phyloP scores from a whole-genome alignment of 148 eudicot genomes.

The Rhododendron ovatum region DNA sequence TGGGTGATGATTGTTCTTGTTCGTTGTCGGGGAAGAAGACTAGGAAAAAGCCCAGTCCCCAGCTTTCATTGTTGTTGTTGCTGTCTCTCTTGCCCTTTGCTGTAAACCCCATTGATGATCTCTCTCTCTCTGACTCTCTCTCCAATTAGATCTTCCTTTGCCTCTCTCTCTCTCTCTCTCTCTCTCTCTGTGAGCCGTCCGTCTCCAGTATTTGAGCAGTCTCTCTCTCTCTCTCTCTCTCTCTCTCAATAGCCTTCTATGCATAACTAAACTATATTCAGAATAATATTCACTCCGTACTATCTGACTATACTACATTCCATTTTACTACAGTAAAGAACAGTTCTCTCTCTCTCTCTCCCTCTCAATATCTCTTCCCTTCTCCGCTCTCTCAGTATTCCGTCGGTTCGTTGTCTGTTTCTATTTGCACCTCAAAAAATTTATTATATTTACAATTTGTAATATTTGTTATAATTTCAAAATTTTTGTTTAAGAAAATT shows the following conservation, averaged over 20 bases:
- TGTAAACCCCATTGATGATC: constrained; percentile 4
- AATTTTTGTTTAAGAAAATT: too few relatives aligned
- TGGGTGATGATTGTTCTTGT: neutral
- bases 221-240: neutral
- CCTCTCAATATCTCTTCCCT: too few relatives aligned
- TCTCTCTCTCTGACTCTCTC: neutral
- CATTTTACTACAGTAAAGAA: too few relatives aligned
- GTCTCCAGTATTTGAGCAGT: neutral
- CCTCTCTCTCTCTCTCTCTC: neutral
- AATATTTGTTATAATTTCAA: too few relatives aligned
- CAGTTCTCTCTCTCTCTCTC: too few relatives aligned
- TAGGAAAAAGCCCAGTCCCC: constrained; percentile 52
- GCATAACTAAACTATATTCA: too few relatives aligned
- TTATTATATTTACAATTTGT: too few relatives aligned
- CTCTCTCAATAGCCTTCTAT: neutral
- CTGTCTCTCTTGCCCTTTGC: constrained; percentile 18
- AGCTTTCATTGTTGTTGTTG: constrained; percentile 24
- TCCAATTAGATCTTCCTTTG: neutral
- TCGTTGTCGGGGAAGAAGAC: constrained; percentile 44
- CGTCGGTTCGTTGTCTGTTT: too few relatives aligned
- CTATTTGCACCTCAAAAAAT: too few relatives aligned
- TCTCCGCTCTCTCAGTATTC: too few relatives aligned
- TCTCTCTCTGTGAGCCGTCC: neutral
- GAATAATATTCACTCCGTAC: neutral
- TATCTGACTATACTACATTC: too few relatives aligned